Base-by-base conservation (phyloP, 441 rosid species). In the Populus hybrid region DNA sequence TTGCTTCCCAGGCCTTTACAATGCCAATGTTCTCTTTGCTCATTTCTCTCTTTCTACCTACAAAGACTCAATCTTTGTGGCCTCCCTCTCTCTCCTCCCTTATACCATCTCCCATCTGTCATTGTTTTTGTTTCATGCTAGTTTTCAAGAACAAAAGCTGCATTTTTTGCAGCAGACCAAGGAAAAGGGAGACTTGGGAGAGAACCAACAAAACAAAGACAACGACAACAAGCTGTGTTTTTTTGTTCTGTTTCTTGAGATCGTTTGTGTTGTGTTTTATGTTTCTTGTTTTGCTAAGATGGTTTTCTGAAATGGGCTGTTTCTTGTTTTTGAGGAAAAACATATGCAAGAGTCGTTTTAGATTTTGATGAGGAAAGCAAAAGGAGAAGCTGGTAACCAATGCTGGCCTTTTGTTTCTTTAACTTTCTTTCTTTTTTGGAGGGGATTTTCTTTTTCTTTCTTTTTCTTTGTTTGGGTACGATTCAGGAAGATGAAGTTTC, bases 1-100 rank as follows among this genome's bases (percentile, higher is more conserved):
- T 85, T 74, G 87, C 78, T 81, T 85, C 91, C 89, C 88, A 87
- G 75, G 83, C 87, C 90, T 86, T 90, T 30, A 73, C 77, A 78
- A 88, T 81, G 73, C 90, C 85, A 74, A 69, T 84, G 75, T 81
- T 35, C 30, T 87, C 85, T 81, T 81, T 85, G 92, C 86, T 94
- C 92, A 91, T 89, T 32, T 23, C 76, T 35, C 26, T 69, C 34
- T 68, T 40, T 73, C 69, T 71, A 42, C 63, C 68, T 21, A 30
- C n/a, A 59, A 67, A 72, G n/a, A 40, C 53, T 34, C 63, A 73
- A 10, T 14, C 72, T 70, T 69, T 35, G 67, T 59, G 70, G 71
- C 73, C 67, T 53, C 42, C 69, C 40, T 11, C 50, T 69, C 71
- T 30, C 68, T 11, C 24, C 42, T 26, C 75, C 20, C 74, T 35